A percentile compares a stretch with the other conserved stretches of the same genome.
Evolutionary conservation across 495 filamentous ascomycete genomes (phyloP).

Genomic region (Trichoderma erinaceum): DNA sequence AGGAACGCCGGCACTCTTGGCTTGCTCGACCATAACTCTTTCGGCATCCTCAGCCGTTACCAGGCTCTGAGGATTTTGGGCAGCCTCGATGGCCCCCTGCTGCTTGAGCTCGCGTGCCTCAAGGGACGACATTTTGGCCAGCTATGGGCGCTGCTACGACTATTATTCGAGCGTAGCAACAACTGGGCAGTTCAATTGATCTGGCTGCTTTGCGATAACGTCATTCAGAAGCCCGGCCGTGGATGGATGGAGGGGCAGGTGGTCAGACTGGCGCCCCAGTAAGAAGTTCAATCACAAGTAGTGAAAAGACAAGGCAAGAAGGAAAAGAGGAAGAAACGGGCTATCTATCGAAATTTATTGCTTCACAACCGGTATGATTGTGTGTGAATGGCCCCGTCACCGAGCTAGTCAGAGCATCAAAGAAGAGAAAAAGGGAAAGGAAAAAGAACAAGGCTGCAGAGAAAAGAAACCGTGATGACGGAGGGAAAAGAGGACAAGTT

Average conservation of each 20-base stretch:
- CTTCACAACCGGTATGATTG: not conserved
- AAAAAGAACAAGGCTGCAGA: constrained; percentile 9
- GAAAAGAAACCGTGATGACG: not conserved
- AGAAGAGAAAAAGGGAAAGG: not conserved
- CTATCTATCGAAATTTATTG: not conserved
- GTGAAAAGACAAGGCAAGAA: not conserved
- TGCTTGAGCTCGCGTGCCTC: constrained; percentile 58
- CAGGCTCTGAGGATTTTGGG: constrained; percentile 58
- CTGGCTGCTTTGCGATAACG: not conserved
- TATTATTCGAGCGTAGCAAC: not conserved
- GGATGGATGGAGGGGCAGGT: constrained; percentile 1
- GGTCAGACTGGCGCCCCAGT: not conserved
- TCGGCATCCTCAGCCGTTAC: constrained; percentile 67
- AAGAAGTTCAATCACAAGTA: not conserved
- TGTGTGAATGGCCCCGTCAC: not conserved
- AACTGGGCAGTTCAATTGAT: constrained; percentile 12
- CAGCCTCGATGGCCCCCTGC: constrained; percentile 68
- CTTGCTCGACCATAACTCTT: constrained; percentile 64
- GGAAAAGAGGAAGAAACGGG: not conserved
- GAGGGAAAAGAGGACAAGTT: not conserved
- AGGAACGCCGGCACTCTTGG: constrained; percentile 64
- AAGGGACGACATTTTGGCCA: constrained; percentile 13
- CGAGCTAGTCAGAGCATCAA: not conserved
- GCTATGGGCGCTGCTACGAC: not conserved
- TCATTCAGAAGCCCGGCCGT: not conserved